Conservation (phyloP, 441 rosid genomes). For the Arabidopsis hybrid region DNA sequence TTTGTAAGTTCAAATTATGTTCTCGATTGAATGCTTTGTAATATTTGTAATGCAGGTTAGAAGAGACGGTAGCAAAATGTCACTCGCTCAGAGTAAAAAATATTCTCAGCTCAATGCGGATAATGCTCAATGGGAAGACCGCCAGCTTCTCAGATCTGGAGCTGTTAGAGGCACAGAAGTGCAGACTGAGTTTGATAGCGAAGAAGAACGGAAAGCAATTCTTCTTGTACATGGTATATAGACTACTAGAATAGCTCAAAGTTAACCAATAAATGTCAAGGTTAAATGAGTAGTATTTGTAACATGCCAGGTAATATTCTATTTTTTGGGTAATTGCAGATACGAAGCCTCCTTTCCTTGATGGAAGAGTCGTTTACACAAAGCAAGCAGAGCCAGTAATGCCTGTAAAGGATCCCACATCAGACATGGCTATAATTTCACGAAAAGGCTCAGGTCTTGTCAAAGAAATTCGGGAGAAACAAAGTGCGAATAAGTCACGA, state of each 20-base stretch:
- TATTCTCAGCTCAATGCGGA: slow-evolving; percentile 92
- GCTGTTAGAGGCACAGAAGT: slow-evolving; percentile 98
- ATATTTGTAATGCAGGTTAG: slow-evolving; percentile 61
- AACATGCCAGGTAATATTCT: slow-evolving; percentile 41
- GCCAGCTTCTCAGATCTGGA: slow-evolving; percentile 98
- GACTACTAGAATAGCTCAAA: slow-evolving; percentile 34
- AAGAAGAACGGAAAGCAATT: slow-evolving; percentile 88
- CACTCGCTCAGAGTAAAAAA: slow-evolving; percentile 95
- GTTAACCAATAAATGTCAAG: not conserved
- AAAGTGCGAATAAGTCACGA: slow-evolving; percentile 87
- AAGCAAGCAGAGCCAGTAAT: slow-evolving; percentile 97
- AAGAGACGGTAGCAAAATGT: slow-evolving; percentile 90
- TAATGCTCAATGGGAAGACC: slow-evolving; percentile 99
- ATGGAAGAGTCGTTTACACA: slow-evolving; percentile 94
- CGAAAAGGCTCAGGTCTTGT: slow-evolving; percentile 93
- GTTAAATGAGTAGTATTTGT: slow-evolving; percentile 7
- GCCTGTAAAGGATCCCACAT: slow-evolving; percentile 99
- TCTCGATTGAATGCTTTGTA: slow-evolving; percentile 15
- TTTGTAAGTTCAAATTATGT: too few species aligned
- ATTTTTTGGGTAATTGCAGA: slow-evolving; percentile 52
- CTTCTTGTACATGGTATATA: slow-evolving; percentile 94
- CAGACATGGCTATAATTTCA: slow-evolving; percentile 98
- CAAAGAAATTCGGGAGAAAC: slow-evolving; percentile 92
- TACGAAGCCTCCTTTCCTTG: slow-evolving; percentile 98
- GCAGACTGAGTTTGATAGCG: slow-evolving; percentile 93